A percentile compares a stretch with the other conserved stretches of the same genome.
Conservation (phyloP, 176 grass and related monocot genomes). For the Oryza nivara region DNA sequence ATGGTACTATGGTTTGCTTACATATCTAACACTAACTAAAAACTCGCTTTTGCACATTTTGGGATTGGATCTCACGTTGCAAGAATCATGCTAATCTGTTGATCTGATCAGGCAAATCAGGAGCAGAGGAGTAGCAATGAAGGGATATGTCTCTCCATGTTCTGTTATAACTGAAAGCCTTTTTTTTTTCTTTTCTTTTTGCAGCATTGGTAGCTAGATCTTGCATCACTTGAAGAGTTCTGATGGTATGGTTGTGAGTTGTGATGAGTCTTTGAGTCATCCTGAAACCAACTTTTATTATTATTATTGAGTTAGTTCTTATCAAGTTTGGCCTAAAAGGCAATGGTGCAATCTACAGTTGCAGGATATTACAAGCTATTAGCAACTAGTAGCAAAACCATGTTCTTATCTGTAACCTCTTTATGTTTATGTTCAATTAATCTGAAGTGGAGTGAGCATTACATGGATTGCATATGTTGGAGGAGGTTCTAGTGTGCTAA, state of each 20-base stretch:
- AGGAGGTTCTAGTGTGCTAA: neutral
- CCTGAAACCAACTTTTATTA: neutral
- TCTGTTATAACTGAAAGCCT: neutral
- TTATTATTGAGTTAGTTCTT: neutral
- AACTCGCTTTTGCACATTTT: neutral
- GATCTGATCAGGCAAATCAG: neutral
- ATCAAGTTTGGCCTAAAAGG: neutral
- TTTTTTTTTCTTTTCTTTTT: neutral
- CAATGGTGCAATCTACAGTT: neutral
- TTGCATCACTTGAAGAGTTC: neutral
- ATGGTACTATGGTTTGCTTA: neutral
- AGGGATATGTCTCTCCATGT: neutral
- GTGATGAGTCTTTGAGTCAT: neutral
- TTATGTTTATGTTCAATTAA: constrained; percentile 5
- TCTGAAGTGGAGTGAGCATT: constrained; percentile 28
- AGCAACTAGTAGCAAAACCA: neutral
- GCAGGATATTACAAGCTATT: neutral
- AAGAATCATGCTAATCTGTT: neutral
- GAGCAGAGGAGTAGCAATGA: neutral
- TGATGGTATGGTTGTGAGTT: neutral
- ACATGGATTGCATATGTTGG: neutral
- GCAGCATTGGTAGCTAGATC: neutral
- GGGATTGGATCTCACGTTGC: neutral
- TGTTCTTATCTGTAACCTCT: constrained; percentile 17
- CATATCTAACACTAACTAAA: neutral